Conservation (phyloP, 2,329 filamentous ascomycete species). For the Triangularia verruculosa region DNA sequence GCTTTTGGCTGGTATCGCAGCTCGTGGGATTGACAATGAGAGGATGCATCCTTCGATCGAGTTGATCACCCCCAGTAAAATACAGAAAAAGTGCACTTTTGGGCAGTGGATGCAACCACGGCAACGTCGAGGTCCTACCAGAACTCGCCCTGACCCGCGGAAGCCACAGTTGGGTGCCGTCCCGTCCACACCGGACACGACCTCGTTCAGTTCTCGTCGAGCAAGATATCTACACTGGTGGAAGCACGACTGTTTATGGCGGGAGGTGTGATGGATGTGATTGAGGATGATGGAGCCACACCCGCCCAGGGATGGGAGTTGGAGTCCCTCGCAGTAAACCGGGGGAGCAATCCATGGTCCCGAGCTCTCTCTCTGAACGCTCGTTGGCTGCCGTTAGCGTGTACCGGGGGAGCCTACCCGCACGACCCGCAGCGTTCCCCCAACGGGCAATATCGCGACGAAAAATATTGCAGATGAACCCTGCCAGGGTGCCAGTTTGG, state of each 20-base stretch:
- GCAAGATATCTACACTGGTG: too few species aligned
- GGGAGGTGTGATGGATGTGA: neutral
- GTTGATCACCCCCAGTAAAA: conserved; percentile 2
- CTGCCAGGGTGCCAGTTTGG: conserved; percentile 9
- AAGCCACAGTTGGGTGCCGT: conserved; percentile 6
- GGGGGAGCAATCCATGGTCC: conserved; percentile 16
- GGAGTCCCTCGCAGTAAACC: too few species aligned
- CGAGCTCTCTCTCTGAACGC: conserved; percentile 5
- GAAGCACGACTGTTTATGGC: neutral
- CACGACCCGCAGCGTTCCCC: conserved; percentile 18
- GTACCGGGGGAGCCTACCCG: conserved; percentile 14
- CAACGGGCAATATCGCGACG: conserved; percentile 22
- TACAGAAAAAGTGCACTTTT: neutral
- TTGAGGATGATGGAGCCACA: neutral
- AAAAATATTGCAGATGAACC: conserved; percentile 25
- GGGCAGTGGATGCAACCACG: conserved; percentile 1
- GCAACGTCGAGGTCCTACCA: conserved; percentile 9
- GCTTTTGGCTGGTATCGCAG: conserved; percentile 14
- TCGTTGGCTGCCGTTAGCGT: conserved; percentile 19
- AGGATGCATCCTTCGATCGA: neutral
- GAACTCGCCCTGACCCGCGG: neutral
- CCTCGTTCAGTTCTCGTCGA: neutral
- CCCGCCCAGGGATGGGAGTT: conserved; percentile 3
- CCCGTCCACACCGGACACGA: conserved; percentile 4
- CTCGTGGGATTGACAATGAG: neutral